These are phyloP conservation scores for Microcyclosporella mali DNA, from an alignment of 2,329 filamentous ascomycete genomes.

Conservation along the genomic window DNA sequence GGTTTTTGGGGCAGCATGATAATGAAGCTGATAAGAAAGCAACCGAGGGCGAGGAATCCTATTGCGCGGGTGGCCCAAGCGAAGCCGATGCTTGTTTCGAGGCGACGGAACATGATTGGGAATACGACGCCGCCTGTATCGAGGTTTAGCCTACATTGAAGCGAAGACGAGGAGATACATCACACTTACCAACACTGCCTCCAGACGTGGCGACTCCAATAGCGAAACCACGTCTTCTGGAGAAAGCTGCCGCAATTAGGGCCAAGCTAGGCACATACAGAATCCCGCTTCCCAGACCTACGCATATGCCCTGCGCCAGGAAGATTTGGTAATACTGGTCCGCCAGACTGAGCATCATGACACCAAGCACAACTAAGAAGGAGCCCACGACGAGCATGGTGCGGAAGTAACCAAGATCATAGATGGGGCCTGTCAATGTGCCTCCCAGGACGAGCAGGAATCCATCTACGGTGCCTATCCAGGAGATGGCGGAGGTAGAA, in stretches of 20 bases:
- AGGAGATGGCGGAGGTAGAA: slow-evolving; percentile 31
- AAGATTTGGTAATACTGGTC: slow-evolving; percentile 7
- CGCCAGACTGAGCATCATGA: slow-evolving; percentile 10
- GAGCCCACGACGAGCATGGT: slow-evolving; percentile 2
- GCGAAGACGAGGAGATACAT: no score
- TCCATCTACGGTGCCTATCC: slow-evolving; percentile 30
- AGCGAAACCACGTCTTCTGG: slow-evolving; percentile 2
- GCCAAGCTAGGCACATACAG: slow-evolving; percentile 8
- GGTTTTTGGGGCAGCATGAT: background rate
- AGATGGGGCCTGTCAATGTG: slow-evolving; percentile 4
- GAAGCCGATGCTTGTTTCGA: slow-evolving; percentile 47
- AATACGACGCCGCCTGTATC: slow-evolving; percentile 34
- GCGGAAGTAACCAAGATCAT: slow-evolving; percentile 10
- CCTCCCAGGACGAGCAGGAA: slow-evolving; percentile 38
- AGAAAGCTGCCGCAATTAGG: slow-evolving; percentile 9
- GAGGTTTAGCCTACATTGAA: background rate
- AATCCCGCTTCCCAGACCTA: slow-evolving; percentile 6
- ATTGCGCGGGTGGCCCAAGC: slow-evolving; percentile 48
- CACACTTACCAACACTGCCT: slow-evolving; percentile 15
- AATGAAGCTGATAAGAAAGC: slow-evolving; percentile 2
- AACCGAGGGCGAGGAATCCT: slow-evolving; percentile 38
- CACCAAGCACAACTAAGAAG: slow-evolving; percentile 8
- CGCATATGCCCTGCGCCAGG: slow-evolving; percentile 8
- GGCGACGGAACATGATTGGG: slow-evolving; percentile 50
- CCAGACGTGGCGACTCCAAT: slow-evolving; percentile 5